Evolutionary conservation across 2,329 filamentous ascomycete species (phyloP), one percentile per base, ranked within the genome.

Genomic region (Diaporthe sp.): DNA sequence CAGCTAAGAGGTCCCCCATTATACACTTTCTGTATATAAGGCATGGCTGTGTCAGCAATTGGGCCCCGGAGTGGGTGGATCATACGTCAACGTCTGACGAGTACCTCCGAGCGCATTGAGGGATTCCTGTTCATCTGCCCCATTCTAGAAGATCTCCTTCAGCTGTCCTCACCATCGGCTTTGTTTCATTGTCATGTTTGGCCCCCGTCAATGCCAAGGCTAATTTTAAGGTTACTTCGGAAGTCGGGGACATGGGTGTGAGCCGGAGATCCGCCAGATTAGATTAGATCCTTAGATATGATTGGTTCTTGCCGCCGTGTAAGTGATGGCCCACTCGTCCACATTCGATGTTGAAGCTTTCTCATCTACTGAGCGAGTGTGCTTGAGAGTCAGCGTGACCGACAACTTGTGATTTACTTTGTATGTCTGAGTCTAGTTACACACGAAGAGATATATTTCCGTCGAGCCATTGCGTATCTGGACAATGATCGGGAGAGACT

Each of bases 251-350:
- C 57, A 38, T 28, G 47, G 28, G 15, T 54, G n/a, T 72, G 70
- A 42, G 45, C 19, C 28, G 22, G 40, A 55, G 57, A 72, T 72
- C 57, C 28, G 22, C 25, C 25, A 50, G 54, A 73, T 70, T 69
- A 78, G 76, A 77, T 78, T 74, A 77, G 72, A 78, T 78, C 71
- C 40, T 35, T 2, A 13, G 15, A 19, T 17, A 38, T 22, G n/a
- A 28, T 75, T 69, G 58, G 61, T 74, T 55, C 58, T 2, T 25
- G 0, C 7, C 30, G 13, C 50, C 58, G 47, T 72, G 35, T 64
- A 72, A 72, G 70, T 72, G 45, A 17, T 25, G 28, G 25, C 45
- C 55, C 40, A 35, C 61, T 50, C 61, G 17, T 33, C 15, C 40
- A 33, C 58, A 12, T 22, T 64, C 35, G 12, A 22, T 22, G 25